A percentile compares a stretch with the other conserved stretches of the same genome.
These are phyloP conservation scores for Mollisia scopiformis DNA, from an alignment of 2,329 filamentous ascomycete species.

Conservation along the genomic window DNA sequence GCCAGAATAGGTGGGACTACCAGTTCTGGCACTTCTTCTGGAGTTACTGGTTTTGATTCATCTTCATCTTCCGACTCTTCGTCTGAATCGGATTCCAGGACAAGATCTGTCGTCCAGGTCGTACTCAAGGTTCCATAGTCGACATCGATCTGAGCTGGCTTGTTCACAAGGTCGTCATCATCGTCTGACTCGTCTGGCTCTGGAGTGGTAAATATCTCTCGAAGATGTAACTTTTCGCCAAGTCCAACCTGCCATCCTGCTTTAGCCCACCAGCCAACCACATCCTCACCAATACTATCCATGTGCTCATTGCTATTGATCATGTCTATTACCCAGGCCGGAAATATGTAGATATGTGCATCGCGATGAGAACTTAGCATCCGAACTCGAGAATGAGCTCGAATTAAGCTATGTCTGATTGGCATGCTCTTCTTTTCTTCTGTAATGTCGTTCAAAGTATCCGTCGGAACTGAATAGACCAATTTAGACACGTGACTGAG, in stretches of 20 bases:
- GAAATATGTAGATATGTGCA: slow-evolving; percentile 93
- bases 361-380: slow-evolving; percentile 86
- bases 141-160: slow-evolving; percentile 30
- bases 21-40: slow-evolving; percentile 36
- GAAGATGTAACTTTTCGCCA: slow-evolving; percentile 74
- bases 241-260: slow-evolving; percentile 86
- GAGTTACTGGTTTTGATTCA: too few species aligned
- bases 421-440: slow-evolving; percentile 76
- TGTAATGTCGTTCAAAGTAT: slow-evolving; percentile 82
- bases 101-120: slow-evolving; percentile 34
- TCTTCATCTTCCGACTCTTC: slow-evolving; percentile 24
- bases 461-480: slow-evolving; percentile 85
- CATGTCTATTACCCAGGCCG: slow-evolving; percentile 87
- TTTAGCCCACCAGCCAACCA: slow-evolving; percentile 95
- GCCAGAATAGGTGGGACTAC: slow-evolving; percentile 75
- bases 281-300: slow-evolving; percentile 87
- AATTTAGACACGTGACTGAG: slow-evolving; percentile 73
- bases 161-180: slow-evolving; percentile 33
- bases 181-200: slow-evolving; percentile 42
- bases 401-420: slow-evolving; percentile 75
- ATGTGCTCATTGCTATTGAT: slow-evolving; percentile 78
- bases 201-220: slow-evolving; percentile 61
- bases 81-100: neutral
- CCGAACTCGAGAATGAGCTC: slow-evolving; percentile 73
- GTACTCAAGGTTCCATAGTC: slow-evolving; percentile 35